phyloP scores from a whole-genome alignment of 192 early-diverging fungal genomes.

The Spizellomyces sp. region DNA sequence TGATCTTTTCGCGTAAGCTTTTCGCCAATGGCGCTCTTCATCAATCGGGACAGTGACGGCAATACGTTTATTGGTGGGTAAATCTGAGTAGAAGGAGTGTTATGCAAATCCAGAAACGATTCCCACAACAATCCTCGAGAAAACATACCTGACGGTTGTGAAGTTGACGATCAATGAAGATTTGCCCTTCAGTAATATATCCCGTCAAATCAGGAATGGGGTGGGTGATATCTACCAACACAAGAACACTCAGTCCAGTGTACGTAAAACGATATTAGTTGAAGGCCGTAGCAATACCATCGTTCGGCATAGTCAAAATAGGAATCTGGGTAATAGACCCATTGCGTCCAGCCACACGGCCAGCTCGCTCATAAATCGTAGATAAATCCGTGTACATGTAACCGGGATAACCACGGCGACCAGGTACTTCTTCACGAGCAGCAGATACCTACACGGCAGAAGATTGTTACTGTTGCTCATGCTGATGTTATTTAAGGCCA shows the following conservation, averaged over 20 bases:
- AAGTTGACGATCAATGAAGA: constrained; percentile 97
- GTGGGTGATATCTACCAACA: constrained; percentile 87
- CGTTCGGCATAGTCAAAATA: constrained; percentile 99
- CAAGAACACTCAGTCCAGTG: background rate
- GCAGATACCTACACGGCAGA: constrained; percentile 73
- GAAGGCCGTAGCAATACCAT: constrained; percentile 61
- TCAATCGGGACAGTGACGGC: constrained; percentile 96
- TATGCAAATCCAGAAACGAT: too few relatives aligned
- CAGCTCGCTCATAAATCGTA: constrained; percentile 99
- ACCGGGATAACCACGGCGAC: constrained; percentile 98
- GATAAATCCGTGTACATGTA: constrained; percentile 99
- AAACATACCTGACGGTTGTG: constrained; percentile 82
- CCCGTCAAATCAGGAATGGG: constrained; percentile 99
- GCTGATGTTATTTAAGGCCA: constrained; percentile 2
- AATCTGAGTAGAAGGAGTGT: constrained; percentile 52
- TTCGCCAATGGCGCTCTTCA: constrained; percentile 99
- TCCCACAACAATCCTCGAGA: background rate
- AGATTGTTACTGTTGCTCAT: constrained; percentile 17
- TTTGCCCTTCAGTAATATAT: constrained; percentile 99
- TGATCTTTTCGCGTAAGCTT: constrained; percentile 98
- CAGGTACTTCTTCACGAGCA: constrained; percentile 98
- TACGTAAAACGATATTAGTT: background rate
- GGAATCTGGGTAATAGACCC: constrained; percentile 99
- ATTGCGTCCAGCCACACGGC: constrained; percentile 94
- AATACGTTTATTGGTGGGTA: constrained; percentile 99